Evolutionary conservation across 495 filamentous ascomycete genomes (phyloP), one percentile per base, ranked within the genome.

Genomic region (Podospora pseudoanserina): DNA sequence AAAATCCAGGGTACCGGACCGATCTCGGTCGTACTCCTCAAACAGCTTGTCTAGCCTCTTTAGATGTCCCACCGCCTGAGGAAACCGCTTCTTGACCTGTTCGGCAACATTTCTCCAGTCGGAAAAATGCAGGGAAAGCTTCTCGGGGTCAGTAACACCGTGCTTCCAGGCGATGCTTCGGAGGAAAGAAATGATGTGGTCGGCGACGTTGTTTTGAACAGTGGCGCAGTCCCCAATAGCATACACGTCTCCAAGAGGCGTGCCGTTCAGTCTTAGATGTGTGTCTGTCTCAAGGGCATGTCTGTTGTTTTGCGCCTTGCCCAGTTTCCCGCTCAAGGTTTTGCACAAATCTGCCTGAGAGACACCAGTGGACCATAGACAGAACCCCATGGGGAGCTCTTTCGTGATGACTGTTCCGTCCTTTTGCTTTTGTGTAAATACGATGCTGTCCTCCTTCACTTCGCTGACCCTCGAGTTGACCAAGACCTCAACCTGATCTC

Each of bases 361-460:
- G 55, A 99, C 94, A 66, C 96, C 96, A 1, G 96, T 99, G 0
- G 95, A 98, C 96, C 96, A 99, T 5, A 99, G 83, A 73, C 95
- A 98, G 80, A 99, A 97, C 60, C 91, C 94, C 83, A 92, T 96
- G 0, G 96, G 96, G 3, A 99, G 88, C 67, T 98, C 94, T 77
- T 98, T 99, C 26, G 88, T 89, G 49, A 97, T 72, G 3, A 87
- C 81, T 63, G 89, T 86, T 44, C 93, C 93, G 66, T 91, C 80
- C 53, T 90, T 86, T 67, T 81, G 81, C 66, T 90, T 87, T 77
- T 99, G 94, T 4, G 88, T 89, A 82, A 96, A 98, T 19, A 97
- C 76, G 59, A 99, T 94, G 69, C 85, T 88, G 74, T 97, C 92
- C 2, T 86, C 78, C 65, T 85, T 85, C 19, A 99, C 93, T 77